phyloP scores from a whole-genome alignment of 176 grass and related monocot species.

The Paspalum notatum region DNA sequence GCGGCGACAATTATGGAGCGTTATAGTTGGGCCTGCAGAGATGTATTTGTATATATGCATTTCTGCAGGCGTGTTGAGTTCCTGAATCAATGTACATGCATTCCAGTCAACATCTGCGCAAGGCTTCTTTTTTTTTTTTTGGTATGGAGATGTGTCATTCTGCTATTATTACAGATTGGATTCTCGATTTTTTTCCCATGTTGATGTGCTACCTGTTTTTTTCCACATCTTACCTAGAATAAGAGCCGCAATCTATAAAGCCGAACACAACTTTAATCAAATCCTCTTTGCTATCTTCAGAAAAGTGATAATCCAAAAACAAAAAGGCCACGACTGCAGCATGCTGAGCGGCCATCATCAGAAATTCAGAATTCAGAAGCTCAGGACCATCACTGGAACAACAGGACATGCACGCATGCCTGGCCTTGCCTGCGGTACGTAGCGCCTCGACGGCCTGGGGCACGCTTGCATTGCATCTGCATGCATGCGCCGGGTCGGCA shows the following conservation, averaged over 20 bases:
- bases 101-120: conserved; percentile 14
- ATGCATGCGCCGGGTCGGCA: neutral
- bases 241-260: neutral
- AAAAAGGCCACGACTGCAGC: neutral
- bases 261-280: neutral
- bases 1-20: neutral
- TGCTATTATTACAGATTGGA: too few relatives aligned
- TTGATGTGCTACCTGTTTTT: too few relatives aligned
- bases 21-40: conserved; percentile 28
- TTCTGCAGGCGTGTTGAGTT: conserved; percentile 24
- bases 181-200: too few relatives aligned
- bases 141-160: conserved; percentile 17
- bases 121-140: neutral
- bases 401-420: neutral
- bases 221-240: too few relatives aligned
- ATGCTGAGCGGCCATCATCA: neutral
- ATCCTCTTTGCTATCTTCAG: neutral
- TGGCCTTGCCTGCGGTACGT: neutral
- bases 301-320: neutral
- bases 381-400: conserved; percentile 26
- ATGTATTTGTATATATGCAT: conserved; percentile 10
- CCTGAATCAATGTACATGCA: conserved; percentile 25
- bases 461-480: neutral
- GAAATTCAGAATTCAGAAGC: too few relatives aligned
- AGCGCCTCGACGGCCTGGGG: conserved; percentile 1